A percentile compares a stretch with the other conserved stretches of the same genome.
Conservation (phyloP, 805 yeast species). For the Komagataella kurtzmanii region DNA sequence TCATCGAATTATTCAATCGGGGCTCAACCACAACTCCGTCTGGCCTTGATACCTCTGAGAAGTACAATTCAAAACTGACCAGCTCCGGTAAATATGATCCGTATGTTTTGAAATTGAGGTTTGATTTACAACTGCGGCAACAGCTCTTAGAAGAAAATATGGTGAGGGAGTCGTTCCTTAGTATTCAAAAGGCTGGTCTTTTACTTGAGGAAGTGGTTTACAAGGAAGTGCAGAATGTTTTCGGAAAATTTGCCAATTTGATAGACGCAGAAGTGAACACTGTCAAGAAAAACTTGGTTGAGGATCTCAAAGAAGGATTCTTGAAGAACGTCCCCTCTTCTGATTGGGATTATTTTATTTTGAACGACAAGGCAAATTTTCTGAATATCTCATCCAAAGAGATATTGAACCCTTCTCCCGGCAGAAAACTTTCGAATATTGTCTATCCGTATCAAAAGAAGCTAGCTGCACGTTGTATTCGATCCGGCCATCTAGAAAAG, state of each 20-base stretch:
- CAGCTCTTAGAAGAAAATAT: conserved; percentile 54
- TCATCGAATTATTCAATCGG: conserved; percentile 26
- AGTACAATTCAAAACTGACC: conserved; percentile 11
- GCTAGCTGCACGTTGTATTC: conserved; percentile 35
- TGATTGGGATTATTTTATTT: conserved; percentile 61
- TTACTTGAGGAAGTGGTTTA: conserved; percentile 53
- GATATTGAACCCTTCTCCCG: conserved; percentile 16
- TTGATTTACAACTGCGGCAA: conserved; percentile 52
- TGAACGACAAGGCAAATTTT: conserved; percentile 27
- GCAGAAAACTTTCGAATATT: conserved; percentile 35
- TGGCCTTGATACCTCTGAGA: conserved; percentile 12
- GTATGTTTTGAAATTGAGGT: conserved; percentile 41
- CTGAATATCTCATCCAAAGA: conserved; percentile 19
- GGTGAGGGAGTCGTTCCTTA: conserved; percentile 49
- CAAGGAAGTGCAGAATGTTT: conserved; percentile 43
- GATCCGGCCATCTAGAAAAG: conserved; percentile 47
- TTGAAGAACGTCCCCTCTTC: conserved; percentile 42
- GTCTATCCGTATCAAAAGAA: conserved; percentile 40
- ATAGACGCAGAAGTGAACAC: conserved; percentile 37
- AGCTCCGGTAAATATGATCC: conserved; percentile 33
- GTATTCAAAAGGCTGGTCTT: conserved; percentile 52
- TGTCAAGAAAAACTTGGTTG: conserved; percentile 34
- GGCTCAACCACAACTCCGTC: conserved; percentile 18
- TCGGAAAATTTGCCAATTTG: conserved; percentile 35
- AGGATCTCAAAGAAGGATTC: conserved; percentile 37